Base-by-base conservation (phyloP, 805 yeast species). In the Grigorovia humatica region DNA sequence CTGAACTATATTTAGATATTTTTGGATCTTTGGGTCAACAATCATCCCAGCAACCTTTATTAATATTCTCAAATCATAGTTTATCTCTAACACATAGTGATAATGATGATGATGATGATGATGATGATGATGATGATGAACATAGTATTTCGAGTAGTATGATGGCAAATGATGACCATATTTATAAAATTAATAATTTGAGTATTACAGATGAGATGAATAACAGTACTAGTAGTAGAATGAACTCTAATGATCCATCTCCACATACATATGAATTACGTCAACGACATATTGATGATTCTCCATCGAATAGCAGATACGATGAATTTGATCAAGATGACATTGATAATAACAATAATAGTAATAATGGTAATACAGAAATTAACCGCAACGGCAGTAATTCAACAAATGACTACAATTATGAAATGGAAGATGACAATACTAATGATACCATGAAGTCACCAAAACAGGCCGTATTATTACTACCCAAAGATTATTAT, bases 381-480 rank as follows among this genome's bases (percentile, higher is more conserved):
- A 29, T 9, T 9, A 23, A 35, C 20, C 11, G 17, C 19, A 17
- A 2, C 7, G 19, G 4, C 9, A 3, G 11, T 9, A 35, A 15
- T 23, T 17, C 13, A 13, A 41, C 18, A 12, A 19, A 43, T 43
- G 47, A 43, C 2, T 12, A 43, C 9, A 44, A 27, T 13, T 41
- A 30, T 43, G 52, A 54, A 20, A 55, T 47, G 19, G 50, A 55
- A 23, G 50, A 55, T 38, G 57, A 57, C n/a, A 52, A 49, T n/a
- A 53, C 51, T 46, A 30, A 55, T 2, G 59, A 54, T 38, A 12
- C 44, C 11, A 19, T 19, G 15, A 32, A 38, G 3, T 55, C 60
- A 5, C 68, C 64, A 20, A 59, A 56, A 29, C 63, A 61, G 19
- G 66, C 65, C 9, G 61, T 65, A 12, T 49, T 64, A 17, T 48